Base-by-base conservation (phyloP, 768 basidiomycete genomes). In the Tricholoma matsutake region DNA sequence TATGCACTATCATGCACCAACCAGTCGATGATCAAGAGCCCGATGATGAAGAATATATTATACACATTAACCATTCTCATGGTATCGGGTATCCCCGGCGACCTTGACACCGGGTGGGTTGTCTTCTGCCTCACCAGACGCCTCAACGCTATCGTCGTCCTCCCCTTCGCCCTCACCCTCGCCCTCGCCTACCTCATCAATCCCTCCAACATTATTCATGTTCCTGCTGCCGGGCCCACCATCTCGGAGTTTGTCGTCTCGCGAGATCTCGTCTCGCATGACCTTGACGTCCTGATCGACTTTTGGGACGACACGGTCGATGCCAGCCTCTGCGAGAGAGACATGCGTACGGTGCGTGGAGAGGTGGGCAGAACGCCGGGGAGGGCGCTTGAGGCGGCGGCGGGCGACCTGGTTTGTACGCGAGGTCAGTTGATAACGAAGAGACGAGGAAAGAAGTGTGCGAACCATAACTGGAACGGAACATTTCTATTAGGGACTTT, bases 401-500 rank as follows among this genome's bases (percentile, higher is more conserved):
- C 95, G 92, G 4, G 95, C 93, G 57, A 96, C 77, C 77, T 78
- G 54, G 55, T 54, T 51, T 34, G 29, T 49, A 22, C 54, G 20
- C 16, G 52, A 54, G n/a, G 18, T 53, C 8, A 53, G 51, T 16
- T 5, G n/a, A 29, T 29, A 18, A 3, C 10, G 11, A 31, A 32
- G 31, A 18, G 53, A 61, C 35, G 59, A 43, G 35, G 18, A 41
- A 57, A n/a, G 31, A 41, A 47, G 25, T 14, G 37, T n/a, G 67
- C 67, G 54, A 22, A 76, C 94, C 95, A 98, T 96, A 58, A 97
- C 94, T 0, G 96, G 95, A 0, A 96, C 95, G 14, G 93, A 93
- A 63, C 93, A 96, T 75, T 94, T 95, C 81, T 94, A 58, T 20
- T 22, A 28, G 61, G 16, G 22, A 39, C 43, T 4, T 56, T 57